Conservation (phyloP, 352 stramenopile species). For the Hyaloperonospora arabidopsidis region DNA sequence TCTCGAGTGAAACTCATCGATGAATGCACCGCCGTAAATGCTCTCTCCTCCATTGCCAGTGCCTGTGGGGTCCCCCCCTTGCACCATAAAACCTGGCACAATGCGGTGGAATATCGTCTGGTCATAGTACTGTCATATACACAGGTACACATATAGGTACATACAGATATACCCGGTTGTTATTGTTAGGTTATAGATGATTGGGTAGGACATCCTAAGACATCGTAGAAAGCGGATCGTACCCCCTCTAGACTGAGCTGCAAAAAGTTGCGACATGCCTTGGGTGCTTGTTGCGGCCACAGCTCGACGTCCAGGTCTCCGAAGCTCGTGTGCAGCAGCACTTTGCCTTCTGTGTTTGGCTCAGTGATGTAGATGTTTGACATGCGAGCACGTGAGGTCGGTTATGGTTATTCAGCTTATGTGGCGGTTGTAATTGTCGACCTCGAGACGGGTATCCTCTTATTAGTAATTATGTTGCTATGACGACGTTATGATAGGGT, state of each 20-base stretch:
- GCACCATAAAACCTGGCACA: conserved; percentile 92
- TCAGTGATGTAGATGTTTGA: conserved; percentile 96
- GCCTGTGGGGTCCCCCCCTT: conserved; percentile 89
- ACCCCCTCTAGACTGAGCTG: conserved; percentile 86
- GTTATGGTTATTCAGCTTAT: too few relatives aligned
- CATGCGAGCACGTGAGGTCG: conserved; percentile 51
- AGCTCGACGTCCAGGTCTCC: conserved; percentile 96
- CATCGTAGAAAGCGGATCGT: not conserved
- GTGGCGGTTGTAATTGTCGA: too few relatives aligned
- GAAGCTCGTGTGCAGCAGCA: conserved; percentile 94
- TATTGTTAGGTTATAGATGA: too few relatives aligned
- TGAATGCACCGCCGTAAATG: conserved; percentile 72
- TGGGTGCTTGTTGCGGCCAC: conserved; percentile 94
- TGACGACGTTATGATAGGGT: too few relatives aligned
- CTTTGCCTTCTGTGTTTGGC: conserved; percentile 91
- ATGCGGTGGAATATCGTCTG: conserved; percentile 94
- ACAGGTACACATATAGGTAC: not conserved
- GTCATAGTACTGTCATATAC: conserved; percentile 87
- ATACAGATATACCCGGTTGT: not conserved
- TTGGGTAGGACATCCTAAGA: not conserved
- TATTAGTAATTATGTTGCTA: too few relatives aligned
- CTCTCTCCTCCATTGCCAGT: conserved; percentile 78
- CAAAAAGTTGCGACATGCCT: conserved; percentile 90
- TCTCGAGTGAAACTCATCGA: conserved; percentile 90
- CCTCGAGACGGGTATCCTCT: too few relatives aligned